Evolutionary conservation across 768 basidiomycete genomes (phyloP), one percentile per base, ranked within the genome.

Genomic region (Lepiota venenata): DNA sequence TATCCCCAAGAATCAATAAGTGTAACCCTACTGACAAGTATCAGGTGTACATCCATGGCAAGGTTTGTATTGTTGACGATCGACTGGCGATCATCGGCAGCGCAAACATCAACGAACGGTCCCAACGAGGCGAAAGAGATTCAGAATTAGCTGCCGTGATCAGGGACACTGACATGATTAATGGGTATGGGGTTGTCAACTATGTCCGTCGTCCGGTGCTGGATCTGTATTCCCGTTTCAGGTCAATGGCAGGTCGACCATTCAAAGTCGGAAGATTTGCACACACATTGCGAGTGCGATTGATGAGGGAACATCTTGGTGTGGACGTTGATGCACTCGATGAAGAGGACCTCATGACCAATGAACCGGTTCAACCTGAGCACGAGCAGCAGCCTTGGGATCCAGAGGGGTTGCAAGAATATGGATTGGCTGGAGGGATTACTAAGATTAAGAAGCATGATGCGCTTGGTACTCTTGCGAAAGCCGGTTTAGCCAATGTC

Each of bases 251-350:
- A 8, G 96, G 97, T 15, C 83, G 83, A 61, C 91, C 94, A 0
- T 98, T 89, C 77, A 84, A 92, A 79, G 96, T 98, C 55, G 97
- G 97, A 16, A 87, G 96, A 21, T 99, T 97, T 69, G 94, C 96
- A 2, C 97, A 99, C 69, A 89, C 90, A 2, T 78, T 99, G 10
- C 87, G 97, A 5, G 79, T 98, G 43, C 84, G 96, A 15, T 75
- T 99, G 56, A 99, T 99, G 97, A 80, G 90, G 58, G 97, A 99
- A 65, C 97, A 99, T 66, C 76, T 97, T 55, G 97, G 97, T 2
- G 78, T 98, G 53, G 93, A 99, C 66, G 94, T 98, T 27, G 97
- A 99, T 65, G 79, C 83, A 2, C 74, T 97, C 61, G 80, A 83
- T 41, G 88, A 93, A 60, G 88, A 89, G 49, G 85, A 90, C 48